These are phyloP conservation scores for Phialocephala subalpina DNA, from an alignment of 2,329 filamentous ascomycete genomes.

Conservation along the genomic window DNA sequence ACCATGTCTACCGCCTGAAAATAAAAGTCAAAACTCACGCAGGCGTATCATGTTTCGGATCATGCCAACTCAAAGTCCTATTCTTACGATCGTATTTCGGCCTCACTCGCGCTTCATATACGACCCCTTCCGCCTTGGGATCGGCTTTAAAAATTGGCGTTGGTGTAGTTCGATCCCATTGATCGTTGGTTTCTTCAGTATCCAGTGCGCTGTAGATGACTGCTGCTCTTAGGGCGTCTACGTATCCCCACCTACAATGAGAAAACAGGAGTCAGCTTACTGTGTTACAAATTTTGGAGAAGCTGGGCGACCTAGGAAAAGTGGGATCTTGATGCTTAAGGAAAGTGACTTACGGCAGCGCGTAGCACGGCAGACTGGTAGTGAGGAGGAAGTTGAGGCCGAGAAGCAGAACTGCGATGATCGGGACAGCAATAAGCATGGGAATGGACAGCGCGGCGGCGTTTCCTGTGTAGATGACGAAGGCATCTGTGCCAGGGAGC, in stretches of 20 bases:
- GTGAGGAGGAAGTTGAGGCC: constrained; percentile 19
- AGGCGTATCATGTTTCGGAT: background rate
- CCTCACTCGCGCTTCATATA: background rate
- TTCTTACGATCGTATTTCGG: background rate
- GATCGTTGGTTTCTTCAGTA: background rate
- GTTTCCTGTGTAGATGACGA: constrained; percentile 25
- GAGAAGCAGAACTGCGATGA: constrained; percentile 17
- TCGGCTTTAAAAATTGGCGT: background rate
- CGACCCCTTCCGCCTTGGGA: background rate
- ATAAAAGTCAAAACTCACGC: background rate
- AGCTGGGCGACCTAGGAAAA: too few species aligned
- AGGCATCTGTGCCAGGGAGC: background rate
- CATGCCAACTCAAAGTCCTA: background rate
- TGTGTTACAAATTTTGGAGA: too few species aligned
- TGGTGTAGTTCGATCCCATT: background rate
- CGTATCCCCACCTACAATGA: constrained; percentile 15
- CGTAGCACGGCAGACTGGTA: constrained; percentile 7
- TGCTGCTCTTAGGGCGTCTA: constrained; percentile 15
- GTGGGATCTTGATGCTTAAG: too few species aligned
- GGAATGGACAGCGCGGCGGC: constrained; percentile 39
- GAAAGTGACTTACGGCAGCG: too few species aligned
- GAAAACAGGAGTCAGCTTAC: too few species aligned
- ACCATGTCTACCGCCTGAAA: background rate
- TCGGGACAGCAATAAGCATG: constrained; percentile 36
- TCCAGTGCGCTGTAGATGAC: constrained; percentile 19